Percentiles rank a stretch among this genome's conserved stretches.
phyloP scores from a whole-genome alignment of 257 asterid species.

The Verbascum thapsus region DNA sequence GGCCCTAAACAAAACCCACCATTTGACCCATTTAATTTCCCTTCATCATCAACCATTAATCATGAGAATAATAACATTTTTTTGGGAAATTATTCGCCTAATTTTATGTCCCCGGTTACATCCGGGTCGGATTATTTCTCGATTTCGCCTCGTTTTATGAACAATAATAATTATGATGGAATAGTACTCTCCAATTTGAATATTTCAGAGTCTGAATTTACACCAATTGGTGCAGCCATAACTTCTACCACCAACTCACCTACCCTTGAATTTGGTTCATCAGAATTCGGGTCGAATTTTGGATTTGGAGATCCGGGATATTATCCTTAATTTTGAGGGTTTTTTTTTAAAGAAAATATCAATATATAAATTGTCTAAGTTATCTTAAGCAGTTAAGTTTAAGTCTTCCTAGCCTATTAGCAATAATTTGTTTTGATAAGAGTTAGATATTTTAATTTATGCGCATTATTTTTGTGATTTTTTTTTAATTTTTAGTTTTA shows the following conservation, averaged over 20 bases:
- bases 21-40: constrained; percentile 26
- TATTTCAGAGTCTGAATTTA: constrained; percentile 31
- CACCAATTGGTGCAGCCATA: constrained; percentile 34
- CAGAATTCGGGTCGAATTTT: constrained; percentile 46
- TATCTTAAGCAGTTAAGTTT: neutral
- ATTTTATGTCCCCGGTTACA: constrained; percentile 29
- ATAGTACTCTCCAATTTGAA: constrained; percentile 31
- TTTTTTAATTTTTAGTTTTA: neutral
- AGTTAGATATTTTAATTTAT: neutral
- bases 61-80: constrained; percentile 29
- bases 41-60: constrained; percentile 35
- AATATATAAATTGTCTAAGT: constrained; percentile 7
- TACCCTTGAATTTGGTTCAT: constrained; percentile 33
- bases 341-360: neutral
- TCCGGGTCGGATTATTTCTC: constrained; percentile 34
- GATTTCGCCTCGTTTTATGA: constrained; percentile 18
- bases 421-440: neutral
- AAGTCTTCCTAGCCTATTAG: neutral
- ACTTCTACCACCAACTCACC: constrained; percentile 43
- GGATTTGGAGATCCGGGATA: constrained; percentile 34
- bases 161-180: constrained; percentile 27
- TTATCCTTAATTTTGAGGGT: constrained; percentile 21
- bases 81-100: constrained; percentile 23
- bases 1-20: constrained; percentile 19
- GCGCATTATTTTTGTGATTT: constrained; percentile 2